These are phyloP conservation scores for Cercospora zeae-maydis DNA, from an alignment of 2,329 filamentous ascomycete genomes.

Conservation along the genomic window DNA sequence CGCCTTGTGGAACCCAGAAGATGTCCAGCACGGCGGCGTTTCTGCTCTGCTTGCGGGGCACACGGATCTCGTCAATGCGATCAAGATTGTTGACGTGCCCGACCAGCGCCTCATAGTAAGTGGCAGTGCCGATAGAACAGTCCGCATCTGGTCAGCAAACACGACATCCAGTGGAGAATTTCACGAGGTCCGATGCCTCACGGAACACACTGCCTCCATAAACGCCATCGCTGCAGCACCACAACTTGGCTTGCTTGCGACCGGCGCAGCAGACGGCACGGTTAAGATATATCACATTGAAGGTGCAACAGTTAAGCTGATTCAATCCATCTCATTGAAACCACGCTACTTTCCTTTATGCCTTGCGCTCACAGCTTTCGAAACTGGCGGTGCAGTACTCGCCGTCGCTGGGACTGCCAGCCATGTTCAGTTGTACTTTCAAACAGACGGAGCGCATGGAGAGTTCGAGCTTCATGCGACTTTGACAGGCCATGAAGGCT, in stretches of 20 bases:
- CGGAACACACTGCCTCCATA: slow-evolving; percentile 69
- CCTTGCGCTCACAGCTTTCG: slow-evolving; percentile 63
- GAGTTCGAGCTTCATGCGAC: slow-evolving; percentile 71
- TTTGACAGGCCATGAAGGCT: slow-evolving; percentile 86
- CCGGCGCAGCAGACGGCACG: slow-evolving; percentile 61
- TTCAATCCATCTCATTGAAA: slow-evolving; percentile 68
- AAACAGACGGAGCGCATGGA: slow-evolving; percentile 43
- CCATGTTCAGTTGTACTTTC: slow-evolving; percentile 74
- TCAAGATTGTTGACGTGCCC: slow-evolving; percentile 67
- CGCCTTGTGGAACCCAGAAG: slow-evolving; percentile 76
- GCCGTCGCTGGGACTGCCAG: slow-evolving; percentile 83
- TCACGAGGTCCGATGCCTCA: slow-evolving; percentile 48
- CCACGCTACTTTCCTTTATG: slow-evolving; percentile 81
- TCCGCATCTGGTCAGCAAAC: slow-evolving; percentile 59
- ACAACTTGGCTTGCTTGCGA: slow-evolving; percentile 51
- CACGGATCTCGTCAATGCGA: slow-evolving; percentile 72
- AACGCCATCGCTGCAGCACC: slow-evolving; percentile 57
- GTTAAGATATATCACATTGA: slow-evolving; percentile 65
- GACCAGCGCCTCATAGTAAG: slow-evolving; percentile 63
- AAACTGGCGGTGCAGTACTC: slow-evolving; percentile 52
- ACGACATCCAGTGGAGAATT: slow-evolving; percentile 35
- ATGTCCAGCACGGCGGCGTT: slow-evolving; percentile 55
- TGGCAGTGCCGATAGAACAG: slow-evolving; percentile 74
- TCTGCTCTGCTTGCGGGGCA: slow-evolving; percentile 69
- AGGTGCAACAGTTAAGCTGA: slow-evolving; percentile 44